phyloP scores from a whole-genome alignment of 2,329 filamentous ascomycete species.

The Curvularia eragrostidis region DNA sequence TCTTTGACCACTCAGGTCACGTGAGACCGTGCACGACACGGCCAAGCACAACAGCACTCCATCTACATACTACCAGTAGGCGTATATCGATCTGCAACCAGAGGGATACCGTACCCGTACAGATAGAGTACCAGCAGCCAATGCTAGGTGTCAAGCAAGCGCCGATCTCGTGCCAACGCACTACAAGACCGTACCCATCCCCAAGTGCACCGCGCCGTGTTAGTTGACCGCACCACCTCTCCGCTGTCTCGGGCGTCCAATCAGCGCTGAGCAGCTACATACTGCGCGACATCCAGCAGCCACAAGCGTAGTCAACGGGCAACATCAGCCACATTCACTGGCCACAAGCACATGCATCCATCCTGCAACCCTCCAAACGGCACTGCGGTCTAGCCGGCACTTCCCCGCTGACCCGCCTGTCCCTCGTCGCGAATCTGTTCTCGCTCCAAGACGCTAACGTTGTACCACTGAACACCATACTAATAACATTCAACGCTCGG shows the following conservation, averaged over 20 bases:
- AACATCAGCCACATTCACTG: neutral
- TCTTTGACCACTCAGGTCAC: neutral
- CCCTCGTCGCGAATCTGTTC: constrained; percentile 3
- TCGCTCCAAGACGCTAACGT: constrained; percentile 15
- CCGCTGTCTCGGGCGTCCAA: neutral
- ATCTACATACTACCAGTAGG: too few species aligned
- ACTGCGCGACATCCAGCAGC: neutral
- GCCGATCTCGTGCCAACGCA: neutral
- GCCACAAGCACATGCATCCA: neutral
- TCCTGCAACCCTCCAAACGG: neutral
- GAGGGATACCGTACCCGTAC: neutral
- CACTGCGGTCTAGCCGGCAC: neutral
- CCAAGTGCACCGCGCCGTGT: neutral
- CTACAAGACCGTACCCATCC: neutral
- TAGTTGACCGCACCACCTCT: neutral
- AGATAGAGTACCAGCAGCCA: neutral
- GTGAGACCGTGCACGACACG: neutral
- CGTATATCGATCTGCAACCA: neutral
- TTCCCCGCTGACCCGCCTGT: neutral
- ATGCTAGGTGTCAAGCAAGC: neutral
- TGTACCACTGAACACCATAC: constrained; percentile 11
- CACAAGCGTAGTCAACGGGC: neutral
- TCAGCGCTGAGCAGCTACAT: neutral
- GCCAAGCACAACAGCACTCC: neutral
- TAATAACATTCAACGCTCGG: constrained; percentile 11